Evolutionary conservation across 1,139 yeast species (phyloP).

Genomic region (Hansenula sp.): DNA sequence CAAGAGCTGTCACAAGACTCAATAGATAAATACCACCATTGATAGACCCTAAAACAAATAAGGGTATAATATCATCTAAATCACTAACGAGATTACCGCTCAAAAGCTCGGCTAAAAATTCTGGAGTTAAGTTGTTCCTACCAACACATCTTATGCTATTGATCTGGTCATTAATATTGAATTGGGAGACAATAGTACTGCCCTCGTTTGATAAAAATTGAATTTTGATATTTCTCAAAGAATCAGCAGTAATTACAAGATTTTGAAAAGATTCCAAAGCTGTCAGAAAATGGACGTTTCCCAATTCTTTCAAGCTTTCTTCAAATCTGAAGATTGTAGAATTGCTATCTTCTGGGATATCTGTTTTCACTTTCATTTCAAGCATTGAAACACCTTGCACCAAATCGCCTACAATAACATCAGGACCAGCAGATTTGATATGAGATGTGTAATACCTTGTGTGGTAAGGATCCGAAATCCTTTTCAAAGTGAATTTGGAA

Average conservation of each 20-base stretch:
- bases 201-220: neutral
- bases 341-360: conserved; percentile 6
- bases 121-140: neutral
- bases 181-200: conserved; percentile 6
- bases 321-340: conserved; percentile 10
- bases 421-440: conserved; percentile 15
- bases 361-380: conserved; percentile 11
- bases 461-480: conserved; percentile 11
- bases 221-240: conserved; percentile 11
- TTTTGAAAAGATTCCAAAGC: conserved; percentile 12
- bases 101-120: neutral
- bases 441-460: conserved; percentile 11
- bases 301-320: conserved; percentile 1
- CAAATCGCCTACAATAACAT: conserved; percentile 18
- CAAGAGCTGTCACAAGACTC: conserved; percentile 9
- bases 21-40: conserved; percentile 21
- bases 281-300: conserved; percentile 9
- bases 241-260: conserved; percentile 12
- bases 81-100: conserved; percentile 1
- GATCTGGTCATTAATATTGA: conserved; percentile 18
- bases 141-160: conserved; percentile 15
- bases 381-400: conserved; percentile 11
- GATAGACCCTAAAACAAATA: conserved; percentile 22
- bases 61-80: conserved; percentile 13
- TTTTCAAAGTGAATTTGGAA: conserved; percentile 18